Evolutionary conservation across 179 eudicot genomes (phyloP).

Genomic region (Silene coronaria): DNA sequence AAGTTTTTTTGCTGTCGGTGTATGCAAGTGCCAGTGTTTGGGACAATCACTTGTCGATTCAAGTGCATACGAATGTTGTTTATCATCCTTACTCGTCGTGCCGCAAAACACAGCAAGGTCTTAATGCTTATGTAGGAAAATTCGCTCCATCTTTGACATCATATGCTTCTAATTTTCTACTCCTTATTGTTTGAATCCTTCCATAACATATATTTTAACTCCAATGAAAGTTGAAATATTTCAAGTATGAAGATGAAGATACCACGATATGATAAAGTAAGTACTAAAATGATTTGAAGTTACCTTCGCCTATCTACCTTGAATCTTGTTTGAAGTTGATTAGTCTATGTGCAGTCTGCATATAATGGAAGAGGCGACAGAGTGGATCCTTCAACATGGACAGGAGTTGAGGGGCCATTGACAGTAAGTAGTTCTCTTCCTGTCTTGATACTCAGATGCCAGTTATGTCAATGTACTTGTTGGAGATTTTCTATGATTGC

Average conservation of each 20-base stretch:
- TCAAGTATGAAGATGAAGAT: slow-evolving; percentile 86
- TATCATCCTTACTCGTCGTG: background rate
- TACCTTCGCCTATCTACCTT: slow-evolving; percentile 15
- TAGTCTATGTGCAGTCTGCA: slow-evolving; percentile 66
- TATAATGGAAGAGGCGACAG: slow-evolving; percentile 83
- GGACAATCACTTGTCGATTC: slow-evolving; percentile 1
- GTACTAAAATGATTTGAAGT: slow-evolving; percentile 23
- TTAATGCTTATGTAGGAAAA: background rate
- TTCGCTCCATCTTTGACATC: background rate
- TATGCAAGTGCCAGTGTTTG: slow-evolving; percentile 7
- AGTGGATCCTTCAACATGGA: slow-evolving; percentile 83
- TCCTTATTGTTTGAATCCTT: slow-evolving; percentile 3
- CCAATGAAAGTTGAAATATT: slow-evolving; percentile 16
- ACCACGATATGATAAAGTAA: slow-evolving; percentile 88
- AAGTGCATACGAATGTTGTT: background rate
- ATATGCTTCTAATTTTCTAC: background rate
- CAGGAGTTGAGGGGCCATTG: slow-evolving; percentile 92
- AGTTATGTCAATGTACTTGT: background rate
- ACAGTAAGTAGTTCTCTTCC: slow-evolving; percentile 40
- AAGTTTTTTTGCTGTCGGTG: background rate
- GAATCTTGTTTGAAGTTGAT: slow-evolving; percentile 22
- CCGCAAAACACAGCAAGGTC: background rate
- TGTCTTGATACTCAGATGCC: slow-evolving; percentile 11
- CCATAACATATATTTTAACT: slow-evolving; percentile 13
- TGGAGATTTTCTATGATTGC: background rate